A percentile compares a stretch with the other conserved stretches of the same genome.
These are phyloP conservation scores for Clonostachys sp. DNA, from an alignment of 2,329 filamentous ascomycete genomes.

Conservation along the genomic window DNA sequence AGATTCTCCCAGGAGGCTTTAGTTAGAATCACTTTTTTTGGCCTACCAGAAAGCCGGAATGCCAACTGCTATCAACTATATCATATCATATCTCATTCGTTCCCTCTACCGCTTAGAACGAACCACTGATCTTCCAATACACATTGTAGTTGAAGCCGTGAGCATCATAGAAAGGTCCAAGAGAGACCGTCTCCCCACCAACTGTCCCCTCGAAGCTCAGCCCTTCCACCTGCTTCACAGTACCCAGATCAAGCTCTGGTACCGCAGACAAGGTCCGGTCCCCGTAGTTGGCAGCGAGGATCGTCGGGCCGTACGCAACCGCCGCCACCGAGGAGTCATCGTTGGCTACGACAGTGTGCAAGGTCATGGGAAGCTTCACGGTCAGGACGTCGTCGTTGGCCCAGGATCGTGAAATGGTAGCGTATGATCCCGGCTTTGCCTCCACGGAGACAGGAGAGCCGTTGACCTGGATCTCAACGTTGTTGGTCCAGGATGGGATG, in stretches of 20 bases:
- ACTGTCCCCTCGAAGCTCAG: conserved; percentile 26
- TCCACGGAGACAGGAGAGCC: conserved; percentile 18
- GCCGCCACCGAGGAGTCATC: conserved; percentile 37
- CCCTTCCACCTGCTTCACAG: conserved; percentile 12
- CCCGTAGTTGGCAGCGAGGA: conserved; percentile 41
- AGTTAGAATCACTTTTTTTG: no score
- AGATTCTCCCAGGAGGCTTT: no score
- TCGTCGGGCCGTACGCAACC: conserved; percentile 38
- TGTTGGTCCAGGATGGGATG: conserved; percentile 38
- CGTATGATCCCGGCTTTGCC: conserved; percentile 30
- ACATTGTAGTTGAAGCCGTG: conserved; percentile 35
- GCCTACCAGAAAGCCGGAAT: no score
- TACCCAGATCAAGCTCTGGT: conserved; percentile 21
- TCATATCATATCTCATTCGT: no score
- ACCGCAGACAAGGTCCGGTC: conserved; percentile 10
- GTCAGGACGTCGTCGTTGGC: conserved; percentile 32
- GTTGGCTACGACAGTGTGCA: conserved; percentile 38
- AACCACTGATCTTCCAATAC: conserved; percentile 23
- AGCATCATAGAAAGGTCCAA: conserved; percentile 34
- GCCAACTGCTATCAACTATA: no score
- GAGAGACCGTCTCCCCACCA: conserved; percentile 16
- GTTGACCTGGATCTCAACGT: conserved; percentile 34
- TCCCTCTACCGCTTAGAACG: no score
- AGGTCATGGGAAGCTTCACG: conserved; percentile 37
- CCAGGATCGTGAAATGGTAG: conserved; percentile 34